These are phyloP conservation scores for Colletotrichum chrysophilum DNA, from an alignment of 2,329 filamentous ascomycete genomes.

Conservation along the genomic window DNA sequence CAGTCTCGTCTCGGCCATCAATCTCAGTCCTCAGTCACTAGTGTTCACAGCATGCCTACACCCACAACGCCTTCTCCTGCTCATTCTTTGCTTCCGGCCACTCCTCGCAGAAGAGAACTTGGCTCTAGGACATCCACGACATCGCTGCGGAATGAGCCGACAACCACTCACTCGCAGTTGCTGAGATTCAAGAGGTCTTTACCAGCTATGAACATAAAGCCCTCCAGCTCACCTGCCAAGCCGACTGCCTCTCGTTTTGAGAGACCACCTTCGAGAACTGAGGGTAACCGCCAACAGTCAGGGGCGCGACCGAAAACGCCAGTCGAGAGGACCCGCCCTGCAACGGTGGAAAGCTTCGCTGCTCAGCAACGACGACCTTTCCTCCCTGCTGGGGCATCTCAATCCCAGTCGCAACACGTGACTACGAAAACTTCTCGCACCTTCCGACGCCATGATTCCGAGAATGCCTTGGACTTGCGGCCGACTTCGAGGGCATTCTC, in stretches of 20 bases:
- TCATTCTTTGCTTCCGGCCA: slow-evolving; percentile 58
- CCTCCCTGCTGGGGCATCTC: slow-evolving; percentile 76
- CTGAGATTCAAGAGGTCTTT: slow-evolving; percentile 70
- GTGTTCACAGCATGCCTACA: slow-evolving; percentile 66
- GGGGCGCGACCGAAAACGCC: slow-evolving; percentile 73
- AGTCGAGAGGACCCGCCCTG: slow-evolving; percentile 62
- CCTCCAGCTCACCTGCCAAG: slow-evolving; percentile 57
- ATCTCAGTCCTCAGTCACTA: slow-evolving; percentile 70
- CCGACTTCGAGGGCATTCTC: slow-evolving; percentile 64
- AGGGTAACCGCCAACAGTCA: slow-evolving; percentile 55
- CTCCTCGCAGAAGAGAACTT: slow-evolving; percentile 66
- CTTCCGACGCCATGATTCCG: slow-evolving; percentile 84
- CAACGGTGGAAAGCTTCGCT: slow-evolving; percentile 53
- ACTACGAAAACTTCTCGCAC: slow-evolving; percentile 72
- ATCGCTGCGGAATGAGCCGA: slow-evolving; percentile 62
- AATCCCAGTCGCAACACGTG: slow-evolving; percentile 79
- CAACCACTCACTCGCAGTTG: slow-evolving; percentile 70
- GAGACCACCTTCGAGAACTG: slow-evolving; percentile 64
- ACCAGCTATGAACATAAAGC: slow-evolving; percentile 55
- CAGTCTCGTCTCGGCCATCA: slow-evolving; percentile 74
- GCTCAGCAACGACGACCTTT: slow-evolving; percentile 73
- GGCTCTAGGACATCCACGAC: slow-evolving; percentile 58
- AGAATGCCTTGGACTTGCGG: slow-evolving; percentile 65
- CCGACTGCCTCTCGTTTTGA: slow-evolving; percentile 53
- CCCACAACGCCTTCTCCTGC: slow-evolving; percentile 63